These are phyloP conservation scores for Botrytis galanthina DNA, from an alignment of 2,329 filamentous ascomycete genomes.

Conservation along the genomic window DNA sequence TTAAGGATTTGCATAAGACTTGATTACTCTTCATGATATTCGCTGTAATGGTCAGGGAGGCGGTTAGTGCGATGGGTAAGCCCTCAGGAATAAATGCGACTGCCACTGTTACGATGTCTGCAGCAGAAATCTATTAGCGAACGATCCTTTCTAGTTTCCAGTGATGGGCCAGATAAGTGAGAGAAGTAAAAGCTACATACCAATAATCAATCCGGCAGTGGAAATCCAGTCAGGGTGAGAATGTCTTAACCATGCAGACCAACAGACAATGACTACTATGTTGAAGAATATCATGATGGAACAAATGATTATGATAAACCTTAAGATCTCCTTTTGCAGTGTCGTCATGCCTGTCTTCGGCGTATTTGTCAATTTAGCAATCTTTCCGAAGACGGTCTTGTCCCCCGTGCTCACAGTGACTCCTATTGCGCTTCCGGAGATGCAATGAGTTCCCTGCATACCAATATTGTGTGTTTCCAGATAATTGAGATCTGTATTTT, in stretches of 20 bases:
- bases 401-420: conserved; percentile 71
- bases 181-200: conserved; percentile 50
- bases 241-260: conserved; percentile 65
- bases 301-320: conserved; percentile 69
- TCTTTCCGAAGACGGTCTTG: conserved; percentile 69
- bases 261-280: conserved; percentile 61
- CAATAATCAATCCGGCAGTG: conserved; percentile 67
- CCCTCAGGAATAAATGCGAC: conserved; percentile 75
- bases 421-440: conserved; percentile 64
- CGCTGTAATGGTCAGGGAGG: conserved; percentile 70
- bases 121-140: not conserved
- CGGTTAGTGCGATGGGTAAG: conserved; percentile 65
- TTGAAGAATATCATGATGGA: conserved; percentile 64
- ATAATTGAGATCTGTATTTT: conserved; percentile 68
- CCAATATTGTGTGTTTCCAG: conserved; percentile 74
- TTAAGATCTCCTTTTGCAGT: conserved; percentile 67
- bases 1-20: conserved; percentile 74
- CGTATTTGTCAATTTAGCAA: conserved; percentile 67
- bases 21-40: conserved; percentile 74
- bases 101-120: conserved; percentile 34
- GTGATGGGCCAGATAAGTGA: conserved; percentile 47
- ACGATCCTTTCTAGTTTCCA: not conserved
- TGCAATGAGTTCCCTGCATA: conserved; percentile 74
- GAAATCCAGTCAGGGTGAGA: conserved; percentile 67
- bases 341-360: conserved; percentile 66